phyloP scores from a whole-genome alignment of 2,329 filamentous ascomycete species.

The Colletotrichum melonis region DNA sequence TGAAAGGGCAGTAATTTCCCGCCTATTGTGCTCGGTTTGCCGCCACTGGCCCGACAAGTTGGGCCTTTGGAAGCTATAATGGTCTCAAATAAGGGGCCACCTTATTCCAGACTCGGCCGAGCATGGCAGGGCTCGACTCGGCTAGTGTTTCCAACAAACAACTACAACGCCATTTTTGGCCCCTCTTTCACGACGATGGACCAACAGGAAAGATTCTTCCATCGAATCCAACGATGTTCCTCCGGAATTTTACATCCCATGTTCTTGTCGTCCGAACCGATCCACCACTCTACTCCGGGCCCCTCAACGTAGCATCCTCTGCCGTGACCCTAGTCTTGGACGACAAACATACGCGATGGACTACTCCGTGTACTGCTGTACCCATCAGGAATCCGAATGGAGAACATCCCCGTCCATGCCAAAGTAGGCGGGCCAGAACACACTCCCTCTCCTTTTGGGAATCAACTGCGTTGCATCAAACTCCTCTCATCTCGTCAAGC shows the following conservation, averaged over 20 bases:
- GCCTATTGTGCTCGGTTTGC: background rate
- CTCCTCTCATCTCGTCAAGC: slow-evolving; percentile 20
- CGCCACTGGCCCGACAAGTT: background rate
- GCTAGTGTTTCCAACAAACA: slow-evolving; percentile 29
- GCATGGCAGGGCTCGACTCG: slow-evolving; percentile 3
- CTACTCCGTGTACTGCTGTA: background rate
- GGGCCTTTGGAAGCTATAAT: background rate
- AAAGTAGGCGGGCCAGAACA: background rate
- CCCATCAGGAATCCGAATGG: slow-evolving; percentile 1
- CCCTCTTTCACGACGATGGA: slow-evolving; percentile 11
- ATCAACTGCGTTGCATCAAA: background rate
- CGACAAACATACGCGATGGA: background rate
- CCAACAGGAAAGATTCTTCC: slow-evolving; percentile 13
- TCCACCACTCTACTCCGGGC: background rate
- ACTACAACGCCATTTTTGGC: slow-evolving; percentile 7
- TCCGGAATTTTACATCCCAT: background rate
- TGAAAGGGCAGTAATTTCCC: background rate
- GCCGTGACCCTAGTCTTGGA: background rate
- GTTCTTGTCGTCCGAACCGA: background rate
- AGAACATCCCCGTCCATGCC: background rate
- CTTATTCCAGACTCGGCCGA: slow-evolving; percentile 21
- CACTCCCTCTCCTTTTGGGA: background rate
- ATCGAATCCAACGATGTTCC: background rate
- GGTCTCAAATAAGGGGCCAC: slow-evolving; percentile 11
- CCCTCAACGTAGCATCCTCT: slow-evolving; percentile 2